Percentiles rank a stretch among this genome's conserved stretches.
phyloP scores from a whole-genome alignment of 75 land plant genomes.

The Cryptomeria japonica region DNA sequence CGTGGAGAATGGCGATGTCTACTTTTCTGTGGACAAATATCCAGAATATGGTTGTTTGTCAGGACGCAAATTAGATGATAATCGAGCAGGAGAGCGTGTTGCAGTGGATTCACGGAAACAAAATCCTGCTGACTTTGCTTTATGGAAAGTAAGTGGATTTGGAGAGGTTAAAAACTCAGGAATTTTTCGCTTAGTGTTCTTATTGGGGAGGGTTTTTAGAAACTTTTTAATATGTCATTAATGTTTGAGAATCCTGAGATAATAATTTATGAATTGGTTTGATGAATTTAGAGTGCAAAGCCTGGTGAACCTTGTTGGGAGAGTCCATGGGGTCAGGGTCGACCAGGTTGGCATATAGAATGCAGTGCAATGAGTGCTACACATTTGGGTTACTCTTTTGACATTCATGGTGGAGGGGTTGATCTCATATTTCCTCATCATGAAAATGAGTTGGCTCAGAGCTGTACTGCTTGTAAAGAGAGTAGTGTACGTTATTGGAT shows the following conservation, averaged over 20 bases:
- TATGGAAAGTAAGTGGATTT: slow-evolving; percentile 83
- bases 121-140: slow-evolving; percentile 93
- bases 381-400: slow-evolving; percentile 73
- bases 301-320: slow-evolving; percentile 94
- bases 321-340: slow-evolving; percentile 96
- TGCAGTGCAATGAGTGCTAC: slow-evolving; percentile 98
- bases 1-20: slow-evolving; percentile 86
- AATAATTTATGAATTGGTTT: background rate
- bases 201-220: background rate
- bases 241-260: background rate
- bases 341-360: slow-evolving; percentile 99
- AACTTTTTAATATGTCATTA: background rate
- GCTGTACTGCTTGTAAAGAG: slow-evolving; percentile 84
- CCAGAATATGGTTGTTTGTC: slow-evolving; percentile 81
- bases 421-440: slow-evolving; percentile 97
- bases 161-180: slow-evolving; percentile 13
- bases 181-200: background rate
- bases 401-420: slow-evolving; percentile 98
- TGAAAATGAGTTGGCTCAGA: slow-evolving; percentile 98
- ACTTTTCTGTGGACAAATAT: slow-evolving; percentile 82
- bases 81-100: slow-evolving; percentile 91
- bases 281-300: slow-evolving; percentile 71
- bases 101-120: slow-evolving; percentile 78
- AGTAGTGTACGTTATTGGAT: slow-evolving; percentile 83
- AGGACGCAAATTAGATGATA: slow-evolving; percentile 76